Evolutionary conservation across 2,329 filamentous ascomycete genomes (phyloP), one percentile per base, ranked within the genome.

Genomic region (Neocucurbitaria cava): DNA sequence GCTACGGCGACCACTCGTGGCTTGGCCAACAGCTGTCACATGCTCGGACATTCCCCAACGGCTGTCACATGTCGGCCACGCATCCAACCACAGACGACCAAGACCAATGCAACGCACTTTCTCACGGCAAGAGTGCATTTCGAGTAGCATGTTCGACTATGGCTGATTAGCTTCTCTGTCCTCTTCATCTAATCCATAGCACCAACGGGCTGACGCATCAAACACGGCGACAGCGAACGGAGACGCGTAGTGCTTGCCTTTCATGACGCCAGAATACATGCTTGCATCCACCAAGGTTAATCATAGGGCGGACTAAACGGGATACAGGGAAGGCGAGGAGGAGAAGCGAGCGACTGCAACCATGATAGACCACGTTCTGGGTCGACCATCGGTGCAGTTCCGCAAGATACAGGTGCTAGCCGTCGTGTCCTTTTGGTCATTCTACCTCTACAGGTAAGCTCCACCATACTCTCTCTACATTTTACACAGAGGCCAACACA

Each of bases 401-500:
- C 87, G 94, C 61, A 92, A 96, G 70, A 88, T 96, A 46, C 94
- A 98, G 76, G 92, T 99, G 65, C 85, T 98, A 63, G 89, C 90
- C 20, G 95, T 98, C 13, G 84, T 98, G 50, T 87, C 90, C 0
- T 95, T 98, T 72, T 99, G 95, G 95, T 89, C 90, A 5, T 78
- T 89, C 42, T 97, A 97, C 74, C 81, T 97, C 24, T 84, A 89
- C 69, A 87, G 85, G 90, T 91, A 80, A 58, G 81, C 70, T 17
- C 28, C 20, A 17, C 31, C 35, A 18, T 31, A 11, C 35, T 4
- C 21, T 24, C 9, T 3, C 31, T 38, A 33, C n/a, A n/a, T n/a
- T n/a, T n/a, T n/a, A 50, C 20, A 60, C 18, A 30, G 18, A 20
- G 39, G n/a, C 66, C 72, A 43, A 69, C 44, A 23, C 6, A 31